phyloP scores from a whole-genome alignment of 2,329 filamentous ascomycete genomes.

The Ascochyta clinopodiicola region DNA sequence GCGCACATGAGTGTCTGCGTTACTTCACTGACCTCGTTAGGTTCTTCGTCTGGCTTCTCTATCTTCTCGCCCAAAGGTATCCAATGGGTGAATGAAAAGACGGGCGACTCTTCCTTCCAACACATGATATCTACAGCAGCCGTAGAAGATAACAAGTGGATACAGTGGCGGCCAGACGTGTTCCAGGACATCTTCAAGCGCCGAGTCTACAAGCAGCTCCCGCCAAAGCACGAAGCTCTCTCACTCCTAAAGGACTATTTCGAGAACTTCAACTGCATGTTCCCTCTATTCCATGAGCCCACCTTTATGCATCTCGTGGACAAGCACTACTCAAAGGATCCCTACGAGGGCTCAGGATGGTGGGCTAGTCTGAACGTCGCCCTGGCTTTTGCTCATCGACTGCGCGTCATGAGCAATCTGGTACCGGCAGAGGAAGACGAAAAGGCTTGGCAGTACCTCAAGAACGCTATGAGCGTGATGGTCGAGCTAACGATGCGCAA shows the following conservation, averaged over 20 bases:
- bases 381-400: conserved; percentile 87
- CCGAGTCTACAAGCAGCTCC: conserved; percentile 81
- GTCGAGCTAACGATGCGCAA: conserved; percentile 95
- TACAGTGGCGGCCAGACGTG: conserved; percentile 97
- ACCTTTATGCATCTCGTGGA: conserved; percentile 99
- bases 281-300: conserved; percentile 94
- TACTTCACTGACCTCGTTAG: conserved; percentile 54
- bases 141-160: conserved; percentile 93
- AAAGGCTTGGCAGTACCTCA: conserved; percentile 93
- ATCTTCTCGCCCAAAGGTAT: conserved; percentile 99
- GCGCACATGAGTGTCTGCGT: background rate
- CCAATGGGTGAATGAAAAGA: conserved; percentile 98
- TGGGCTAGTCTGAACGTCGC: conserved; percentile 97
- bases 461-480: conserved; percentile 94
- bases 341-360: conserved; percentile 95
- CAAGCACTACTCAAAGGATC: conserved; percentile 88
- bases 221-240: conserved; percentile 83
- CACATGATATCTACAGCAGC: conserved; percentile 89
- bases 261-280: conserved; percentile 99
- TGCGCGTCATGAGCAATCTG: conserved; percentile 94
- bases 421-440: conserved; percentile 90
- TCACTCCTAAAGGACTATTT: conserved; percentile 94
- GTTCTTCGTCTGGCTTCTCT: conserved; percentile 95
- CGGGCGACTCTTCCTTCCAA: conserved; percentile 93
- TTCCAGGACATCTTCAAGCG: conserved; percentile 91